phyloP scores from a whole-genome alignment of 805 yeast species.

The Isabelozyma heimii region DNA sequence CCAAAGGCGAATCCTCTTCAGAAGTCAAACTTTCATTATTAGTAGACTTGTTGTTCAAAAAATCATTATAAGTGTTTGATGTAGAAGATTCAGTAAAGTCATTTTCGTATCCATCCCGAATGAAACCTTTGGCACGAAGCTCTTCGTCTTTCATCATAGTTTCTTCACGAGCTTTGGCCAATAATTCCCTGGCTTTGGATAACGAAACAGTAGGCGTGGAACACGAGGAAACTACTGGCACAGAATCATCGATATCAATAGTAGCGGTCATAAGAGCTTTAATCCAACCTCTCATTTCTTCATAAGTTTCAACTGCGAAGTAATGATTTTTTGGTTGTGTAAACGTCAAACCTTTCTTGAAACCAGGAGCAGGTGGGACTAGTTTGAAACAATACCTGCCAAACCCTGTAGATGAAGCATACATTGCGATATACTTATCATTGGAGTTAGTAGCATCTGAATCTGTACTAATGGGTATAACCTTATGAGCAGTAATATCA shows the following conservation, averaged over 20 bases:
- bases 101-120: constrained; percentile 19
- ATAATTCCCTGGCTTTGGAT: constrained; percentile 79
- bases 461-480: constrained; percentile 58
- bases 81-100: constrained; percentile 3
- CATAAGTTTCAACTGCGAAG: constrained; percentile 89
- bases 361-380: constrained; percentile 97
- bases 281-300: constrained; percentile 95
- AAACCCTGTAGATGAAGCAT: constrained; percentile 90
- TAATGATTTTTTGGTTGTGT: constrained; percentile 95
- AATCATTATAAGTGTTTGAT: neutral
- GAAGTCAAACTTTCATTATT: constrained; percentile 21
- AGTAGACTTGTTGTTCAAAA: constrained; percentile 1
- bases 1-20: constrained; percentile 28
- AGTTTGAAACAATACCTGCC: constrained; percentile 93
- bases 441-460: constrained; percentile 54
- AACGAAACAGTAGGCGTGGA: constrained; percentile 93
- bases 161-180: constrained; percentile 79
- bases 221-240: constrained; percentile 89
- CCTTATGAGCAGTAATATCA: constrained; percentile 93
- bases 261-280: constrained; percentile 93
- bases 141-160: constrained; percentile 56
- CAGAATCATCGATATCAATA: constrained; percentile 89
- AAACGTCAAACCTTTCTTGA: constrained; percentile 89
- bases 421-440: constrained; percentile 79
- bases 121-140: constrained; percentile 40